phyloP scores from a whole-genome alignment of 805 yeast genomes.

The Sugiyamaella chiloensis region DNA sequence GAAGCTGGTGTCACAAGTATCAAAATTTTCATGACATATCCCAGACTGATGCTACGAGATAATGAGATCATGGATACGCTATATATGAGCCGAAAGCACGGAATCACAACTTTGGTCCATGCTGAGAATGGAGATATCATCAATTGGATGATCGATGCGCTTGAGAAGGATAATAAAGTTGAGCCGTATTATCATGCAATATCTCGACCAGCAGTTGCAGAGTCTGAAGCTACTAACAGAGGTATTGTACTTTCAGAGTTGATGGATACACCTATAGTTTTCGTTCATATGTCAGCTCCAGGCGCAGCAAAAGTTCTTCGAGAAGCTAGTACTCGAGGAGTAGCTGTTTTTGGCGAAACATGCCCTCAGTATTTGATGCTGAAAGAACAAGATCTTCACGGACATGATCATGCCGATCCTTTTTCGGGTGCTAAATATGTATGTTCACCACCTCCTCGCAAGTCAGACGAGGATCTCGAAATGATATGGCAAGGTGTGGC shows the following conservation, averaged over 20 bases:
- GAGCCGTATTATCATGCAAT: slow-evolving; percentile 7
- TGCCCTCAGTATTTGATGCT: slow-evolving; percentile 7
- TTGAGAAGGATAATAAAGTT: slow-evolving; percentile 23
- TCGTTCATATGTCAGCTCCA: slow-evolving; percentile 5
- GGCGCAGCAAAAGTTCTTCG: neutral
- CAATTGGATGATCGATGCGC: slow-evolving; percentile 33
- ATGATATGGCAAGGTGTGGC: neutral
- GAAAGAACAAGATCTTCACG: slow-evolving; percentile 2
- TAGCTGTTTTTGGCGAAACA: slow-evolving; percentile 5
- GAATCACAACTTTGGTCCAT: slow-evolving; percentile 1
- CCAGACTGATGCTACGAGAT: slow-evolving; percentile 41
- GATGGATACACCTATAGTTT: slow-evolving; percentile 5
- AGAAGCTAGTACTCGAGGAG: slow-evolving; percentile 1
- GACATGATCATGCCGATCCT: slow-evolving; percentile 19
- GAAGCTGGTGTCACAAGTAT: slow-evolving; percentile 40
- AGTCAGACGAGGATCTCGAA: neutral
- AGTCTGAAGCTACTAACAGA: slow-evolving; percentile 6
- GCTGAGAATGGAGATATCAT: slow-evolving; percentile 8
- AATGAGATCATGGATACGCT: slow-evolving; percentile 40
- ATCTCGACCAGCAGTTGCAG: neutral
- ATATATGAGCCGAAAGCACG: slow-evolving; percentile 7
- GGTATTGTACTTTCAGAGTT: slow-evolving; percentile 2
- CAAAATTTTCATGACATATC: slow-evolving; percentile 48
- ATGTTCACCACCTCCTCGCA: slow-evolving; percentile 8
- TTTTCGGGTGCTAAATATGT: slow-evolving; percentile 6